phyloP scores from a whole-genome alignment of 1,284 basidiomycete genomes.

The Quambalaria eucalypti region DNA sequence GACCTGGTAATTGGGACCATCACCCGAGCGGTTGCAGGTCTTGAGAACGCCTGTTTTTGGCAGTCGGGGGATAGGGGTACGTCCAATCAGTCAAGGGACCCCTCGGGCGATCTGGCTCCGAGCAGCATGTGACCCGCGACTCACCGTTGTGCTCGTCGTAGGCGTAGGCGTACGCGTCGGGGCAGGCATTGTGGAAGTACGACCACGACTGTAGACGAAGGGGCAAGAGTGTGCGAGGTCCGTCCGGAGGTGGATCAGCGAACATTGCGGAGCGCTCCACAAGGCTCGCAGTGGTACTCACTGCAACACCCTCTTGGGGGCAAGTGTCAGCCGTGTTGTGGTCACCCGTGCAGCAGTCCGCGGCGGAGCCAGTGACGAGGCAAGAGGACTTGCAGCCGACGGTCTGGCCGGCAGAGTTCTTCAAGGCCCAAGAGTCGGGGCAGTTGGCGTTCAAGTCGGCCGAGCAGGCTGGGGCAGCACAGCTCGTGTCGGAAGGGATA shows the following conservation, averaged over 20 bases:
- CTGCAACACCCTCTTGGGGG: conserved; percentile 16
- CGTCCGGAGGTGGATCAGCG: too few relatives aligned
- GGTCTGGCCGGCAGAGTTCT: conserved; percentile 53
- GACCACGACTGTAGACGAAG: too few relatives aligned
- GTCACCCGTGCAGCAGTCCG: conserved; percentile 57
- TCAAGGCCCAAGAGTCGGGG: conserved; percentile 11
- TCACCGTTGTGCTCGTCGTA: conserved; percentile 29
- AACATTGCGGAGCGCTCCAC: too few relatives aligned
- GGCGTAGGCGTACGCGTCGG: conserved; percentile 56
- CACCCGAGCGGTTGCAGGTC: neutral
- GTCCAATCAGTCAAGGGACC: too few relatives aligned
- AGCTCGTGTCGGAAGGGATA: conserved; percentile 52
- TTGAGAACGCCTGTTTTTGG: too few relatives aligned
- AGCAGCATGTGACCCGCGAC: too few relatives aligned
- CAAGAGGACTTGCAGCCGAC: conserved; percentile 59
- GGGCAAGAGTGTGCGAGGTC: too few relatives aligned
- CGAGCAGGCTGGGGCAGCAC: conserved; percentile 53
- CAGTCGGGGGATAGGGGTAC: too few relatives aligned
- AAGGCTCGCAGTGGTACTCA: too few relatives aligned
- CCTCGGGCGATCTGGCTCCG: too few relatives aligned
- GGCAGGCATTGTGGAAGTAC: conserved; percentile 58
- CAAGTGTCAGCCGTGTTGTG: conserved; percentile 52
- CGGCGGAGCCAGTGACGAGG: conserved; percentile 53
- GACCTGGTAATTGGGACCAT: conserved; percentile 2
- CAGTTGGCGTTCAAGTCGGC: conserved; percentile 55